These are phyloP conservation scores for Boletus speciosus DNA, from an alignment of 768 basidiomycete species.

Conservation along the genomic window DNA sequence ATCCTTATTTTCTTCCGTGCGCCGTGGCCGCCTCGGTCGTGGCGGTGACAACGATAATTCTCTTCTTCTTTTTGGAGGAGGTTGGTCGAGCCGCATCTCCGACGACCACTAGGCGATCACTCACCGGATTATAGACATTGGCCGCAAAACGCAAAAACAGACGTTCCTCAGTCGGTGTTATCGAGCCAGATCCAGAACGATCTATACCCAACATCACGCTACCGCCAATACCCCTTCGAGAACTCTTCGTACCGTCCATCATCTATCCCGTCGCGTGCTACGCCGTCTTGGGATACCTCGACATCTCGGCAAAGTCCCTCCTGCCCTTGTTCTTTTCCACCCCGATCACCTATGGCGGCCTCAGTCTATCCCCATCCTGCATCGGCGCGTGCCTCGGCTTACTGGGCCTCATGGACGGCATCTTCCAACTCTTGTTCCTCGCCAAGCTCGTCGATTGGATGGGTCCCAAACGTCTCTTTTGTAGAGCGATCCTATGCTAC, in stretches of 20 bases:
- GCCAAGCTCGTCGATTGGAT: slow-evolving; percentile 33
- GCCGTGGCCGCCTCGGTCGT: slow-evolving; percentile 54
- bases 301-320: slow-evolving; percentile 37
- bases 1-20: slow-evolving; percentile 66
- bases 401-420: slow-evolving; percentile 36
- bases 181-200: slow-evolving; percentile 2
- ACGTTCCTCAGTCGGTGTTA: background rate
- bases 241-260: slow-evolving; percentile 33
- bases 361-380: slow-evolving; percentile 33
- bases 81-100: slow-evolving; percentile 20
- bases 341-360: slow-evolving; percentile 37
- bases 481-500: slow-evolving; percentile 20
- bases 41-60: slow-evolving; percentile 40
- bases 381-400: slow-evolving; percentile 38
- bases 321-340: slow-evolving; percentile 41
- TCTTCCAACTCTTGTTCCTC: slow-evolving; percentile 39
- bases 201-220: background rate
- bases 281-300: slow-evolving; percentile 33
- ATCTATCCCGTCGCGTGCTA: slow-evolving; percentile 35
- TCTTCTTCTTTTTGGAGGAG: slow-evolving; percentile 52
- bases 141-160: slow-evolving; percentile 2
- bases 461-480: slow-evolving; percentile 36
- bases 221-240: slow-evolving; percentile 45
- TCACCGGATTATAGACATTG: slow-evolving; percentile 13
- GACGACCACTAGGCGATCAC: background rate